Base-by-base conservation (phyloP, 1,284 basidiomycete species). In the Amylostereum chailletii region DNA sequence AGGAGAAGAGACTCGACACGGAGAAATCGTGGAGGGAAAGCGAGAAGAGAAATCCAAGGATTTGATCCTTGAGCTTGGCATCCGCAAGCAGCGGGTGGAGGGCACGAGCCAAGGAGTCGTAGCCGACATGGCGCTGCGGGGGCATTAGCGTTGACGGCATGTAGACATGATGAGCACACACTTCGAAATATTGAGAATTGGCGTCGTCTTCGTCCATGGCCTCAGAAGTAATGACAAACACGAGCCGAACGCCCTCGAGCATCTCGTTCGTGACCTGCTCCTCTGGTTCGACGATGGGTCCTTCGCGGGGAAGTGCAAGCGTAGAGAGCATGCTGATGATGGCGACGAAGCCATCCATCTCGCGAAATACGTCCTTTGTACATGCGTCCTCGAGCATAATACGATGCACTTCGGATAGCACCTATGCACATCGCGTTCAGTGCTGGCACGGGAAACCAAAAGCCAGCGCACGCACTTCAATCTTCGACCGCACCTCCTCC, bases 311-410 rank as follows among this genome's bases (percentile, higher is more conserved):
- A 1, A 68, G 65, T 45, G 71, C 68, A 1, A 81, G 63, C 1
- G 77, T 78, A 1, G 84, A 84, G 3, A 90, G 68, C 32, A 83
- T 72, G 56, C 77, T 85, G 66, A 88, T 79, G 40, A 88, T 66
- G 11, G 80, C 74, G 27, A 90, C 67, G 59, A 89, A 89, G 1
- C 88, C 88, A 55, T 90, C 88, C 60, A 85, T 70, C 59, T 88
- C 84, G 5, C 86, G 73, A 63, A 90, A 90, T 5, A 83, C 79
- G 50, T 84, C 81, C 62, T 83, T 86, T 6, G 85, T 85, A 48
- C 65, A 68, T 5, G 71, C 59, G 54, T 83, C 78, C 60, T 82
- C 75, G 10, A 71, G 63, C 69, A 86, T 71, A 19, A 81, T 75
- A 33, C 75, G 69, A 49, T 77, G 74, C 40, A 87, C 79, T 55